Evolutionary conservation across 83 land plant species (phyloP).

Genomic region (Larix sibirica): DNA sequence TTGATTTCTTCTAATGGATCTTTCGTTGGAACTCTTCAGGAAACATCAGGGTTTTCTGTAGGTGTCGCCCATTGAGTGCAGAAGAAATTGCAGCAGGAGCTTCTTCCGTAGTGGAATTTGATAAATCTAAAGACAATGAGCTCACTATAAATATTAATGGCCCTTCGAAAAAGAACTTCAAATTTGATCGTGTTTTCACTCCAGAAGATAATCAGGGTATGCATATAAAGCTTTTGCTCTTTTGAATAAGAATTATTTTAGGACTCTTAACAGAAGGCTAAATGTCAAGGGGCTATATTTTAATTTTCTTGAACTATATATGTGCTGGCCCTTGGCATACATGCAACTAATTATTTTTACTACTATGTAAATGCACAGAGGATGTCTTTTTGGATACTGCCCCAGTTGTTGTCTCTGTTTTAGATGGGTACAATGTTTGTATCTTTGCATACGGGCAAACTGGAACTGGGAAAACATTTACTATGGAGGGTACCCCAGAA

Average conservation of each 20-base stretch:
- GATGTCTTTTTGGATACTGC: slow-evolving; percentile 83
- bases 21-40: slow-evolving; percentile 41
- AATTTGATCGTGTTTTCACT: slow-evolving; percentile 87
- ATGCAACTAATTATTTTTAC: background rate
- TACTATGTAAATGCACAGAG: slow-evolving; percentile 37
- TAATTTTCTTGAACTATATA: background rate
- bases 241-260: no score
- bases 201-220: slow-evolving; percentile 82
- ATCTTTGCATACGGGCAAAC: slow-evolving; percentile 95
- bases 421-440: slow-evolving; percentile 93
- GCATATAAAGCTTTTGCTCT: background rate
- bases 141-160: slow-evolving; percentile 49
- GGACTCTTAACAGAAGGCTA: background rate
- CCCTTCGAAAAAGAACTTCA: slow-evolving; percentile 65
- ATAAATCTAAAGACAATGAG: slow-evolving; percentile 62
- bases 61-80: slow-evolving; percentile 78
- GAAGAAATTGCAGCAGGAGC: slow-evolving; percentile 56
- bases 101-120: slow-evolving; percentile 69
- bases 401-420: slow-evolving; percentile 83
- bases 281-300: background rate
- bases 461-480: slow-evolving; percentile 91
- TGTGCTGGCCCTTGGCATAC: background rate
- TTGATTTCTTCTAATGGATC: background rate
- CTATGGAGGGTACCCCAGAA: slow-evolving; percentile 75
- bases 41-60: slow-evolving; percentile 91